Evolutionary conservation across 345 rosid species (phyloP), one percentile per base, ranked within the genome.

Genomic region (Linum lewisii): DNA sequence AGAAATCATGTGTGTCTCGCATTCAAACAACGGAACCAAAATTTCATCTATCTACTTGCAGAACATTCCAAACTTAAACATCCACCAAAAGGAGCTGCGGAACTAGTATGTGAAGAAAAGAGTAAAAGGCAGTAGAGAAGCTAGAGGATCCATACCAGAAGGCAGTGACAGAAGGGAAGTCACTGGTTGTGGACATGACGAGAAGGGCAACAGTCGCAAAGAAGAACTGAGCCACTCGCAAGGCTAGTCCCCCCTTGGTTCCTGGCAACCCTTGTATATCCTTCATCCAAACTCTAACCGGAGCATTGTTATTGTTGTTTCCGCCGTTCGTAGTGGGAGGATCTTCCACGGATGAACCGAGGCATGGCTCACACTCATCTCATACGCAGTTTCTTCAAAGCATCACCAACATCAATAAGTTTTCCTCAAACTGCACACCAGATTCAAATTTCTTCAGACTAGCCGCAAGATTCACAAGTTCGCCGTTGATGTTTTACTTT

Each of bases 351-450:
- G 94, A 71, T 86, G 89, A 75, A 74, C 75, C 63, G 88, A 75
- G 21, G 94, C 88, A 73, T 85, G 90, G 80, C 97, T 85, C 83
- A 79, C 86, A 70, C 63, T 89, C 97, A 93, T 93, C 77, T 75
- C 86, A 69, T 24, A 13, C 15, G 21, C 22, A n/a, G 15, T 42
- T 16, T 42, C 47, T 42, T 42, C 47, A 42, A 42, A 42, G 15
- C 47, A 42, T 42, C 47, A 42, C 47, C 47, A 10, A 11, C 14
- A 4, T 16, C 1, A 16, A 11, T n/a, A 7, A 9, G 10, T 51
- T 51, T 51, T 19, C 55, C 55, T 51, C 55, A 22, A 42, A 11
- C 47, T 42, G 18, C 18, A 42, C 47, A 42, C 18, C 47, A 14
- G 47, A 42, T 42, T 42, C 47, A 42, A 16, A 4, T 42, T 11